Percentiles rank a stretch among this genome's conserved stretches.
Conservation (phyloP, 306 rosid genomes). For the Betula pendula region DNA sequence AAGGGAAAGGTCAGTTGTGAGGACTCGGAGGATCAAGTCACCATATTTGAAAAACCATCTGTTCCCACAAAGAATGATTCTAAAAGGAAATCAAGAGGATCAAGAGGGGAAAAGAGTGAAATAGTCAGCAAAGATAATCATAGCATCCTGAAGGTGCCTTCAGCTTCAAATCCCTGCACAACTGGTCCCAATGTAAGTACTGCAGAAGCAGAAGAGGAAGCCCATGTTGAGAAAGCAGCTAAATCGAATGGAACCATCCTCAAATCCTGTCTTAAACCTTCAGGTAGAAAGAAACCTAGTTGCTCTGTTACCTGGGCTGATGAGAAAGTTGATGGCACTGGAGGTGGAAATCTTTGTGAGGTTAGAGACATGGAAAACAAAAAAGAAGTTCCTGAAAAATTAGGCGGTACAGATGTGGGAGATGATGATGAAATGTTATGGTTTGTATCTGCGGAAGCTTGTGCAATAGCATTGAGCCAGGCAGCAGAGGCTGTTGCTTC, state of each 20-base stretch:
- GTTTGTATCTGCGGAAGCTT: slow-evolving; percentile 73
- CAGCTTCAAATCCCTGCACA: slow-evolving; percentile 37
- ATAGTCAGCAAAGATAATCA: slow-evolving; percentile 24
- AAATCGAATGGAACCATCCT: slow-evolving; percentile 30
- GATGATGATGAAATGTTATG: slow-evolving; percentile 46
- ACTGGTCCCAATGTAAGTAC: slow-evolving; percentile 32
- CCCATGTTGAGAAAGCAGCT: slow-evolving; percentile 34
- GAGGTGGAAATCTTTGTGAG: slow-evolving; percentile 51
- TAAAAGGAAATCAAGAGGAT: slow-evolving; percentile 34
- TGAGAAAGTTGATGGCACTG: slow-evolving; percentile 39
- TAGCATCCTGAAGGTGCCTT: slow-evolving; percentile 43
- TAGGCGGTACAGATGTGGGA: slow-evolving; percentile 15
- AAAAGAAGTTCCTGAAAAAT: slow-evolving; percentile 23
- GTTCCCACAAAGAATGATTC: slow-evolving; percentile 33
- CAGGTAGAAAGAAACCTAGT: slow-evolving; percentile 49
- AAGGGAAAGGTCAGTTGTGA: slow-evolving; percentile 24
- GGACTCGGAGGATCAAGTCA: slow-evolving; percentile 17
- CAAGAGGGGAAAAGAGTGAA: slow-evolving; percentile 33
- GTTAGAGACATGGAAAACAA: slow-evolving; percentile 43
- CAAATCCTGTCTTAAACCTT: slow-evolving; percentile 69
- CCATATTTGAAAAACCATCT: slow-evolving; percentile 40
- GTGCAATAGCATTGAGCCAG: slow-evolving; percentile 69
- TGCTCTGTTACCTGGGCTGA: slow-evolving; percentile 96
- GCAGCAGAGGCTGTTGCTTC: slow-evolving; percentile 77
- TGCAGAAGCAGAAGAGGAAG: slow-evolving; percentile 37